Evolutionary conservation across 2,329 filamentous ascomycete species (phyloP).

Genomic region (Knoxdaviesia capensis): DNA sequence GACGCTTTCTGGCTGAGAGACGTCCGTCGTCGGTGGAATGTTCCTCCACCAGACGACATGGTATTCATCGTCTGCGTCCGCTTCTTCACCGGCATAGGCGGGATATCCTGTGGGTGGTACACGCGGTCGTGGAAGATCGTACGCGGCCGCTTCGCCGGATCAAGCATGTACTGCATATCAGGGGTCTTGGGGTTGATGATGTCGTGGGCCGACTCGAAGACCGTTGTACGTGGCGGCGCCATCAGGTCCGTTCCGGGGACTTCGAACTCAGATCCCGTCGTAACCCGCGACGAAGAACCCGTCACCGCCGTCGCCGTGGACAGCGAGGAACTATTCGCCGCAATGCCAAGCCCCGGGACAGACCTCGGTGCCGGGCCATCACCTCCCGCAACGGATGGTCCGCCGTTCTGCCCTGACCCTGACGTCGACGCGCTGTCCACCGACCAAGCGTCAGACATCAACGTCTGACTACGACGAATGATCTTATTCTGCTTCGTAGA

Average conservation of each 20-base stretch:
- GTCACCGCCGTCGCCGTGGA: constrained; percentile 11
- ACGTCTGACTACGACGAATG: constrained; percentile 59
- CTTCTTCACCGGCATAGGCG: constrained; percentile 50
- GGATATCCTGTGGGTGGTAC: constrained; percentile 87
- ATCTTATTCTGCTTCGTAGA: constrained; percentile 46
- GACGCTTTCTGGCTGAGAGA: constrained; percentile 8
- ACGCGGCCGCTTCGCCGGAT: constrained; percentile 61
- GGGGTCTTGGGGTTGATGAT: constrained; percentile 80
- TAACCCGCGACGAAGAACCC: constrained; percentile 17
- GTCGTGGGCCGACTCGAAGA: constrained; percentile 90
- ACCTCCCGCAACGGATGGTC: not conserved
- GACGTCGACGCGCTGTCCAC: constrained; percentile 5
- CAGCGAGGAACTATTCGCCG: constrained; percentile 9
- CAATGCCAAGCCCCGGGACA: not conserved
- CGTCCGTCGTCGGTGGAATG: constrained; percentile 5
- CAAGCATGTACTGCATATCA: constrained; percentile 58
- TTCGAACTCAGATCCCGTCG: constrained; percentile 27
- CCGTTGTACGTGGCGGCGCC: constrained; percentile 72
- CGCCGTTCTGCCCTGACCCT: too few species aligned
- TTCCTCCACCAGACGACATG: not conserved
- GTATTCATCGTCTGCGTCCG: constrained; percentile 16
- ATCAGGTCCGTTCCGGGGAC: constrained; percentile 24
- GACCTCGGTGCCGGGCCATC: not conserved
- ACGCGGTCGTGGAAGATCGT: constrained; percentile 95
- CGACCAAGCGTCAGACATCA: constrained; percentile 22